Percentiles rank a stretch among this genome's conserved stretches.
Conservation (phyloP, 23 red algal genomes). For the Cyanidiococcus yangmingshanensis region DNA sequence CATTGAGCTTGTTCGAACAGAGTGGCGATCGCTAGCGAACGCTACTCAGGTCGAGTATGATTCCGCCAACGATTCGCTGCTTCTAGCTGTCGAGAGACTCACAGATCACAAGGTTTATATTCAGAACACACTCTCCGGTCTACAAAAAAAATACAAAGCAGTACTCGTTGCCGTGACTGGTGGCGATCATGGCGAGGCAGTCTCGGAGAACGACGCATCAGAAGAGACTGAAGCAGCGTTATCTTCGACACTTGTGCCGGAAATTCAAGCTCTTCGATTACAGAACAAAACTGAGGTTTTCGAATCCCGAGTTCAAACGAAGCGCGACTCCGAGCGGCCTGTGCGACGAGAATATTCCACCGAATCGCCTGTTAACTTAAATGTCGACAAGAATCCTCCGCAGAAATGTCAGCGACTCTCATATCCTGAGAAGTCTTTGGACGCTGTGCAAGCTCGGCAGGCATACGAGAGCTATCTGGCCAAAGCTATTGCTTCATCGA, state of each 20-base stretch:
- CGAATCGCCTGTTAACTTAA: neutral
- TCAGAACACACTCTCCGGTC: constrained; percentile 8
- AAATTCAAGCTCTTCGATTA: neutral
- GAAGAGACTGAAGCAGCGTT: neutral
- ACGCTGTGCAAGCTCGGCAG: no score
- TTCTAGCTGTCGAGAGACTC: constrained; percentile 19
- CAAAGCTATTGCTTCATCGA: no score
- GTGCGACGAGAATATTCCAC: constrained; percentile 1
- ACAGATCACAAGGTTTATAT: constrained; percentile 30
- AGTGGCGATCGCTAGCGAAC: constrained; percentile 2
- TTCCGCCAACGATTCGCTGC: constrained; percentile 14
- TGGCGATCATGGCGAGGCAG: neutral
- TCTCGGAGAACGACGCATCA: neutral
- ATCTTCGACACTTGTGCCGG: neutral
- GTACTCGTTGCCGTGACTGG: neutral
- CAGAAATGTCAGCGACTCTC: no score
- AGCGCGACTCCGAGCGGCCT: neutral
- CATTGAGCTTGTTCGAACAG: constrained; percentile 9
- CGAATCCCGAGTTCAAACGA: neutral
- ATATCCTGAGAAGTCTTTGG: no score
- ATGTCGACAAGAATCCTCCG: neutral
- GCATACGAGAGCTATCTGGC: no score
- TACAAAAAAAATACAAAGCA: neutral
- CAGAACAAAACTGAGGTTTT: neutral
- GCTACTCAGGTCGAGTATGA: constrained; percentile 3